These are phyloP conservation scores for Cubamyces lactineus DNA, from an alignment of 768 basidiomycete species.

Conservation along the genomic window DNA sequence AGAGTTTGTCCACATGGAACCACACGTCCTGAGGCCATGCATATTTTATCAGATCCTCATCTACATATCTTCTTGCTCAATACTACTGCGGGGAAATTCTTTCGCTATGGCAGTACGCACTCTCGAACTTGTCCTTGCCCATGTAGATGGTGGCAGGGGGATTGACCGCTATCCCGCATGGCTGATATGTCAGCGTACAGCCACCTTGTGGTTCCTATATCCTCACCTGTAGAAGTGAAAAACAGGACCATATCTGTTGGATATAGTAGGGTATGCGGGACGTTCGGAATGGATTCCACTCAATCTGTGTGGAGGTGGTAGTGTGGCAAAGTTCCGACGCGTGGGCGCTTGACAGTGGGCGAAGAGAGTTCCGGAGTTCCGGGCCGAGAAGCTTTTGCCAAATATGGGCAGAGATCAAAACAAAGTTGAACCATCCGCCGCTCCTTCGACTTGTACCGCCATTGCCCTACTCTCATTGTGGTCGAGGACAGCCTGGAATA, in stretches of 20 bases:
- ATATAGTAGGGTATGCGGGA: not conserved
- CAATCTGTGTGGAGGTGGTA: not conserved
- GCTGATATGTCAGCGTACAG: not conserved
- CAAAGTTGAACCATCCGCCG: not conserved
- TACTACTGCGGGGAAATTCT: not conserved
- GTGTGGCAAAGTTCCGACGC: not conserved
- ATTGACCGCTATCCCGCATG: conserved; percentile 46
- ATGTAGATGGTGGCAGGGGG: conserved; percentile 84
- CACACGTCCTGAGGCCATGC: conserved; percentile 88
- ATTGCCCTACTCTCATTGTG: not conserved
- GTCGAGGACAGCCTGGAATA: not conserved
- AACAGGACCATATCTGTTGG: conserved; percentile 51
- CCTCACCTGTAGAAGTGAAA: conserved; percentile 56
- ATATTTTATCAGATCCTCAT: conserved; percentile 94
- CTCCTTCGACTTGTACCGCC: not conserved
- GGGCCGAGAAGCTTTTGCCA: conserved; percentile 13
- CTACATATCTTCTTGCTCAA: conserved; percentile 43
- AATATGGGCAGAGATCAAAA: not conserved
- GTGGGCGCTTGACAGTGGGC: not conserved
- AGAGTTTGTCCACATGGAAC: conserved; percentile 99
- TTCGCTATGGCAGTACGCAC: conserved; percentile 46
- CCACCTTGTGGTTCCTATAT: not conserved
- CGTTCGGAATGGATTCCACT: not conserved
- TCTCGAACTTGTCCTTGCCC: conserved; percentile 97
- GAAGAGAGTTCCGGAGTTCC: not conserved